Evolutionary conservation across 768 basidiomycete species (phyloP).

Genomic region (Boletus reticulatus): DNA sequence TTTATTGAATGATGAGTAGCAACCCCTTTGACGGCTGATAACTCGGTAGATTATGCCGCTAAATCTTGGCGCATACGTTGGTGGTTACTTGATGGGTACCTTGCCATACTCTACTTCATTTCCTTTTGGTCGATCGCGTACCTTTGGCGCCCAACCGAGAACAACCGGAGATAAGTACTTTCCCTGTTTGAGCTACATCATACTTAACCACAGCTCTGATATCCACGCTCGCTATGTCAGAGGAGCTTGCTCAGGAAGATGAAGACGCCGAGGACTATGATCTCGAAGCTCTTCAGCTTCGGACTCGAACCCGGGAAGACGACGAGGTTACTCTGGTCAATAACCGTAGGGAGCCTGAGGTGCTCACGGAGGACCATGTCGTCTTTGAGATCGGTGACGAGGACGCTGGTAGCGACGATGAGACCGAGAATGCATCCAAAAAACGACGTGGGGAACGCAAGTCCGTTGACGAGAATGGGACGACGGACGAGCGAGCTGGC

Average conservation of each 20-base stretch:
- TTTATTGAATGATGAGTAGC: slow-evolving; percentile 2
- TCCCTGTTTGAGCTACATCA: not conserved
- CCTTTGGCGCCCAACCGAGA: slow-evolving; percentile 90
- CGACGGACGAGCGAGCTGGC: slow-evolving; percentile 59
- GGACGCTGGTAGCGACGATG: slow-evolving; percentile 63
- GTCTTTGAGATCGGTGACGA: slow-evolving; percentile 94
- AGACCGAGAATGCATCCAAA: slow-evolving; percentile 49
- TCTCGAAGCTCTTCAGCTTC: slow-evolving; percentile 67
- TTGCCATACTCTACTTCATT: slow-evolving; percentile 82
- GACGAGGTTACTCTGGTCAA: slow-evolving; percentile 75
- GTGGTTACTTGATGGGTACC: slow-evolving; percentile 96
- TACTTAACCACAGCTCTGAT: slow-evolving; percentile 31
- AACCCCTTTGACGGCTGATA: not conserved
- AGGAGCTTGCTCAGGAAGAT: slow-evolving; percentile 94
- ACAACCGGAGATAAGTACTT: slow-evolving; percentile 77
- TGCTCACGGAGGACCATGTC: slow-evolving; percentile 62
- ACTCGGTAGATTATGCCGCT: slow-evolving; percentile 78
- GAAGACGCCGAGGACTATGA: slow-evolving; percentile 94
- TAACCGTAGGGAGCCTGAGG: slow-evolving; percentile 46
- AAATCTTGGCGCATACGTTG: slow-evolving; percentile 88
- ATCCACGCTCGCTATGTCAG: slow-evolving; percentile 87
- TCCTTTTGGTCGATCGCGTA: slow-evolving; percentile 81
- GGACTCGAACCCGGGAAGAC: slow-evolving; percentile 50
- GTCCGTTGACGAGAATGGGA: slow-evolving; percentile 47
- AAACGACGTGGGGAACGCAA: slow-evolving; percentile 44